A percentile compares a stretch with the other conserved stretches of the same genome.
phyloP scores from a whole-genome alignment of 306 rosid species.

The Abrus pulchellus region DNA sequence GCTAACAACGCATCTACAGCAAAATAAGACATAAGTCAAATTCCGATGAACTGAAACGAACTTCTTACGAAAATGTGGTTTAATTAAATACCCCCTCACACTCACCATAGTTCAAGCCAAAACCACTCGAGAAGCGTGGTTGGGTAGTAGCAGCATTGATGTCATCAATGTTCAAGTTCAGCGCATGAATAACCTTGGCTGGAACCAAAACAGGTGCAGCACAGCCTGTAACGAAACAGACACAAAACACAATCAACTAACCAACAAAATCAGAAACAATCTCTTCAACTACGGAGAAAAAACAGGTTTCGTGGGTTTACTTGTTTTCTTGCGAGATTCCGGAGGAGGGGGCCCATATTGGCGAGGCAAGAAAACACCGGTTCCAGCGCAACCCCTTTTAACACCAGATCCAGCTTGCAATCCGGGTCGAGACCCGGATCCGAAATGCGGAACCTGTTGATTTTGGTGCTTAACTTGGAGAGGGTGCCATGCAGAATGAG shows the following conservation, averaged over 20 bases:
- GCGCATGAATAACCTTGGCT: constrained; percentile 66
- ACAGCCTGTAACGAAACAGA: constrained; percentile 48
- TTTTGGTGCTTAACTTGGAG: constrained; percentile 51
- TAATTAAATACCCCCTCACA: neutral
- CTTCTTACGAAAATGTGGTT: no score
- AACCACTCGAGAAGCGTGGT: constrained; percentile 48
- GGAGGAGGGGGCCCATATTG: constrained; percentile 61
- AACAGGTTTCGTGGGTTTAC: constrained; percentile 38
- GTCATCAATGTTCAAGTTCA: constrained; percentile 66
- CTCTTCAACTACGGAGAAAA: no score
- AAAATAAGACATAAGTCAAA: neutral
- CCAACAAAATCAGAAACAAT: neutral
- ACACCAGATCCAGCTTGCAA: constrained; percentile 55
- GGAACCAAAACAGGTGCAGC: constrained; percentile 66
- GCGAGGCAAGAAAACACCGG: constrained; percentile 97
- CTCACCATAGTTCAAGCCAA: constrained; percentile 59
- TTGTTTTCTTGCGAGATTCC: constrained; percentile 70
- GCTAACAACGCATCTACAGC: constrained; percentile 61
- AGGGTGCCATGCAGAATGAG: constrained; percentile 62
- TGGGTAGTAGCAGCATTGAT: constrained; percentile 42
- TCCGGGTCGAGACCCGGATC: constrained; percentile 51
- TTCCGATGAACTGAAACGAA: neutral
- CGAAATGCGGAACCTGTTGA: constrained; percentile 24
- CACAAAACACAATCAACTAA: neutral
- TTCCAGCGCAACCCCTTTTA: constrained; percentile 75